phyloP scores from a whole-genome alignment of 257 asterid genomes.

The Ballota nigra region DNA sequence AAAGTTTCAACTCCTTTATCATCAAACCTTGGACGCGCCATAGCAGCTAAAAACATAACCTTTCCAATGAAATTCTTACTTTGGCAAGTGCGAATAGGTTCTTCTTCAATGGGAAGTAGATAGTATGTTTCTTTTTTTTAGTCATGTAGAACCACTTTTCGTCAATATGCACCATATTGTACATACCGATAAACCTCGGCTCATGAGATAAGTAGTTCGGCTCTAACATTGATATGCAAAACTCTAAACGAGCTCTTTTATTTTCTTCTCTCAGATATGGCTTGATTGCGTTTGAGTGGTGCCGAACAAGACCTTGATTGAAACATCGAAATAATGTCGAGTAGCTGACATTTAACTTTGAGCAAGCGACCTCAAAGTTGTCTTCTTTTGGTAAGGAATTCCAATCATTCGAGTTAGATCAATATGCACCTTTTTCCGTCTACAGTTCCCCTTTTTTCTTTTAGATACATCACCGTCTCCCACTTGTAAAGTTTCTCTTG shows the following conservation, averaged over 20 bases:
- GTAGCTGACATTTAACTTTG: too few species aligned
- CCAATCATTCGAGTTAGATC: too few species aligned
- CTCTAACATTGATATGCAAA: too few species aligned
- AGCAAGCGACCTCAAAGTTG: too few species aligned
- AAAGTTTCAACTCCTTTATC: background rate
- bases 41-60: background rate
- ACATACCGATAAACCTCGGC: background rate
- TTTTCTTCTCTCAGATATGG: too few species aligned
- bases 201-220: too few species aligned
- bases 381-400: too few species aligned
- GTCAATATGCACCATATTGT: background rate
- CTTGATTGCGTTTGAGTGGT: too few species aligned
- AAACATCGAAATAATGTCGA: too few species aligned
- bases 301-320: too few species aligned
- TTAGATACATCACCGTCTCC: background rate
- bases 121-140: background rate
- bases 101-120: background rate
- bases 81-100: background rate
- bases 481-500: background rate
- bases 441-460: background rate
- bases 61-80: background rate
- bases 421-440: background rate
- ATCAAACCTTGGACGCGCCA: background rate
- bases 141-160: background rate
- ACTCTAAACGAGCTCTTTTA: too few species aligned